Base-by-base conservation (phyloP, 2,329 filamentous ascomycete species). In the Aspergillus ochraceoroseus region DNA sequence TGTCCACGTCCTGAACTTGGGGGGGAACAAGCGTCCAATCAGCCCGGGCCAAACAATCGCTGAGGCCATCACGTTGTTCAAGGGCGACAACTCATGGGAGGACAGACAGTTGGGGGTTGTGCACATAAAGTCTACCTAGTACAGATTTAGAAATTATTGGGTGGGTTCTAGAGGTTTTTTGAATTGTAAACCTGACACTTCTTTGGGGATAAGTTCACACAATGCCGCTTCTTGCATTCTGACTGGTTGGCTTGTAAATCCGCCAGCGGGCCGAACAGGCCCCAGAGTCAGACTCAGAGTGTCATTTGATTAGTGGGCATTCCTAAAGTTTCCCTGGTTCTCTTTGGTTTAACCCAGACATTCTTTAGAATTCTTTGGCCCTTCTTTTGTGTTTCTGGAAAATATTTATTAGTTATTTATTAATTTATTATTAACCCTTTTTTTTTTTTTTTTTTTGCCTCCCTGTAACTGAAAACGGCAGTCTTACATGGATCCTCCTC, bases 311-410 rank as follows among this genome's bases (percentile, higher is more conserved):
- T 40, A 32, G 35, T 30, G 20, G 36, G 30, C 15, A 23, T 25
- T 22, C 20, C 29, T 31, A 41, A 18, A 30, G 41, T 34, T 31
- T 28, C 30, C 13, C 36, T 39, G 20, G 36, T 36, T 19, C 32
- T 36, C 23, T 31, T 29, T 30, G 34, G 29, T 26, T 31, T 29
- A 43, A 28, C 34, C 14, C 36, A 15, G 27, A 29, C 20, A 36
- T 41, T 43, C 32, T 31, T 43, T 39, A 30, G 34, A 47, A 44
- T 47, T 44, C 45, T 47, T 44, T 44, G 34, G 25, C 20, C 27
- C 41, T 47, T 47, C 45, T 44, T 36, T 37, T 28, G 38, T 33
- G 29, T 47, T 43, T 44, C 40, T 43, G 40, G 40, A 43, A 43
- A 38, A 22, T 22, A 22, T 22, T 22, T 22, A 22, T n/a, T n/a